Evolutionary conservation across 140 eudicot genomes (phyloP), one percentile per base, ranked within the genome.

Genomic region (Cichorium intybus): DNA sequence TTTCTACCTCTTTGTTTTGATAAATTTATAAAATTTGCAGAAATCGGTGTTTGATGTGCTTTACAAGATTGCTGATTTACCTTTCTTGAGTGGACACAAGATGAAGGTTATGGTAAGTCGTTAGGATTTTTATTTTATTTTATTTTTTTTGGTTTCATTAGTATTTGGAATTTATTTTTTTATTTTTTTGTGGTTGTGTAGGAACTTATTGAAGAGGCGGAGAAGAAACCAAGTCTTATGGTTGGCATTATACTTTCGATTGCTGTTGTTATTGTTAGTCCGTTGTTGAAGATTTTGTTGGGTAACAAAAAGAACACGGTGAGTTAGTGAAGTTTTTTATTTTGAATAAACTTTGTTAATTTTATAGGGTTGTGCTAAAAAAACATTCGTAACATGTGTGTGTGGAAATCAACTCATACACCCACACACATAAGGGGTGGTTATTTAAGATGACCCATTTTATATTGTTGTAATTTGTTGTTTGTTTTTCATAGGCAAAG

Each of bases 31-130:
- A 33, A 10, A 27, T 54, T 39, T 62, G 85, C 96, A 90, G 96
- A 90, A 90, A 75, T 12, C 63, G 27, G 86, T 90, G 54, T 87
- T 90, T 74, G 97, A 87, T 49, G 56, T 76, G 49, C 84, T 90
- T 16, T 87, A 90, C 90, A 87, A 84, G 88, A 64, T 82, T 52
- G 96, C 95, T 15, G 90, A 90, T 68, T 57, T 90, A 29, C 95
- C 95, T 10, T 75, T 84, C 81, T 80, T 90, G 88, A 74, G 82
- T 45, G 84, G 76, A 16, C 87, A 90, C 87, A 82, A 87, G 79
- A 54, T 50, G 72, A 84, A 90, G 72, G 82, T 90, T 55, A 10
- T 80, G 87, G 97, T 84, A 66, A 75, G 87, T 76, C 6, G 11
- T 24, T 45, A 8, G 57, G 22, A 10, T 65, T 16, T 39, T 46